These are phyloP conservation scores for Ilex aquifolium DNA, from an alignment of 257 asterid species.

Conservation along the genomic window DNA sequence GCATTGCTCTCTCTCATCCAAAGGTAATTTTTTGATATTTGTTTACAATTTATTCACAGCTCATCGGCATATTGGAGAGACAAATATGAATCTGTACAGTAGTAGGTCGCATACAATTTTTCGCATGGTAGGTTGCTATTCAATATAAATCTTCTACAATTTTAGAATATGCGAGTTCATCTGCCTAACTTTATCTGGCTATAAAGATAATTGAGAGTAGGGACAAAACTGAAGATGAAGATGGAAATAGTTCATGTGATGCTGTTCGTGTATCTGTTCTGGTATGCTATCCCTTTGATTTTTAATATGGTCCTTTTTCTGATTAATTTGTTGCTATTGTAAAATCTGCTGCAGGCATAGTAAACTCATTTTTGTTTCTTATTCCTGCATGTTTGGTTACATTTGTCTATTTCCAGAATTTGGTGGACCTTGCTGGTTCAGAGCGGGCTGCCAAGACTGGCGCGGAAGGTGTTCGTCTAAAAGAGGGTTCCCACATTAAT, in stretches of 20 bases:
- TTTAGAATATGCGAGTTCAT: conserved; percentile 4
- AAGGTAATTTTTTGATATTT: conserved; percentile 6
- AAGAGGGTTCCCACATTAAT: conserved; percentile 98
- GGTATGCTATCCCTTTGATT: conserved; percentile 42
- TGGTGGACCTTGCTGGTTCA: conserved; percentile 99
- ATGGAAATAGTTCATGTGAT: conserved; percentile 67
- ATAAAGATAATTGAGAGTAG: conserved; percentile 86
- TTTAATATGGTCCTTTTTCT: not conserved
- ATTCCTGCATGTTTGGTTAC: conserved; percentile 3
- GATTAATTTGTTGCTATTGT: not conserved
- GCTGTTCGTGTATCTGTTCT: conserved; percentile 98
- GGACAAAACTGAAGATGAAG: conserved; percentile 61
- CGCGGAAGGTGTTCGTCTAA: conserved; percentile 96
- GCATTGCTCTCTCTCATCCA: not conserved
- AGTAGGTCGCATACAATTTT: conserved; percentile 97
- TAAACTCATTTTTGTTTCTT: not conserved
- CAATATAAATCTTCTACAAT: conserved; percentile 11
- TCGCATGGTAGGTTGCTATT: conserved; percentile 69
- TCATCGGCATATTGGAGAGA: conserved; percentile 97
- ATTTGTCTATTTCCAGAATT: conserved; percentile 46
- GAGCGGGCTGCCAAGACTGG: conserved; percentile 99
- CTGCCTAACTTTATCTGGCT: conserved; percentile 15
- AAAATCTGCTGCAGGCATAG: not conserved
- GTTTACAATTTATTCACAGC: conserved; percentile 38
- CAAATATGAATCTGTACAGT: conserved; percentile 91